A percentile compares a stretch with the other conserved stretches of the same genome.
These are phyloP conservation scores for Biscogniauxia marginata DNA, from an alignment of 2,329 filamentous ascomycete species.

Conservation along the genomic window DNA sequence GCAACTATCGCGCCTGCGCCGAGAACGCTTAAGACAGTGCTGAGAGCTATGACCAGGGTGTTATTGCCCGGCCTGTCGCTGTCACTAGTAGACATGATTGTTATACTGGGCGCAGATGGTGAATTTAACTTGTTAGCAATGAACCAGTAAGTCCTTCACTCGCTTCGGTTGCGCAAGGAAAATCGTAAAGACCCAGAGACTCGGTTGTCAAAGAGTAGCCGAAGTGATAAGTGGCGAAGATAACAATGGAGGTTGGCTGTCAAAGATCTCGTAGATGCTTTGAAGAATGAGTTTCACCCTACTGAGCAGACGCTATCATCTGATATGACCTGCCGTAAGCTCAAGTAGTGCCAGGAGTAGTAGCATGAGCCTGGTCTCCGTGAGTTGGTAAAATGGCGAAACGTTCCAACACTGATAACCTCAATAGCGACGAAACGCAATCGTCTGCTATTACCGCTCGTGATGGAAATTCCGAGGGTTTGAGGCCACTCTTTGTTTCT, in stretches of 20 bases:
- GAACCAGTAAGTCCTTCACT: neutral
- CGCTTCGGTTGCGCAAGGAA: neutral
- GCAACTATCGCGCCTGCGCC: slow-evolving; percentile 39
- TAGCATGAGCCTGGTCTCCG: neutral
- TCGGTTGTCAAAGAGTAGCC: neutral
- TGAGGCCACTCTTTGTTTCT: too few relatives aligned
- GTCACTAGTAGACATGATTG: slow-evolving; percentile 13
- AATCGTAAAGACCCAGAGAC: neutral
- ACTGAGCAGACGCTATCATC: neutral
- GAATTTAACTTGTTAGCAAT: slow-evolving; percentile 4
- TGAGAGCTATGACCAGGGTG: slow-evolving; percentile 50
- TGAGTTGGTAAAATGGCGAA: neutral
- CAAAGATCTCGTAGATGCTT: neutral
- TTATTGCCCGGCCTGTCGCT: slow-evolving; percentile 31
- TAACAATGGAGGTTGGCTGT: neutral
- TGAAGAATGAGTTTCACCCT: neutral
- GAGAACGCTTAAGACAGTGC: slow-evolving; percentile 48
- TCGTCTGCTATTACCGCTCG: too few relatives aligned
- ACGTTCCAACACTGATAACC: neutral
- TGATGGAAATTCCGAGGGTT: too few relatives aligned
- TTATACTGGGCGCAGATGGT: slow-evolving; percentile 8
- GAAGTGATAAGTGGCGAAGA: neutral
- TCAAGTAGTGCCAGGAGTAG: neutral
- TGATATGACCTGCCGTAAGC: neutral
- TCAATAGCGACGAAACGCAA: neutral